Evolutionary conservation across 768 basidiomycete species (phyloP).

Genomic region (Suillus paluster): DNA sequence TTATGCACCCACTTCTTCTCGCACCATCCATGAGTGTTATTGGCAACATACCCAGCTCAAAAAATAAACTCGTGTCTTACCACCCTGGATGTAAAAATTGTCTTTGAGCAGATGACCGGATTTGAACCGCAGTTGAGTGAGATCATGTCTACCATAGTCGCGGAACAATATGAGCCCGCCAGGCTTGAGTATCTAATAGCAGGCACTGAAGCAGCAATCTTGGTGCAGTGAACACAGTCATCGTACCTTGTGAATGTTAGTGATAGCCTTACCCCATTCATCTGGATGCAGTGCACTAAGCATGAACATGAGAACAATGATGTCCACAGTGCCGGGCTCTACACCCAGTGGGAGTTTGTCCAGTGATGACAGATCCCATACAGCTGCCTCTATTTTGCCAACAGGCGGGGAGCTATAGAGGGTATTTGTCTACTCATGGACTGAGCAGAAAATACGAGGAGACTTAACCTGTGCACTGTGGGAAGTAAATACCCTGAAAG

Average conservation of each 20-base stretch:
- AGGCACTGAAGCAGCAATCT: conserved; percentile 1
- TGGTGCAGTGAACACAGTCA: conserved; percentile 20
- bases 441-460: neutral
- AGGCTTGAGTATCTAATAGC: conserved; percentile 88
- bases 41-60: conserved; percentile 74
- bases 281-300: conserved; percentile 90
- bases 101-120: conserved; percentile 84
- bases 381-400: conserved; percentile 76
- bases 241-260: conserved; percentile 78
- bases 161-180: conserved; percentile 84
- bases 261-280: conserved; percentile 86
- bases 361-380: conserved; percentile 88
- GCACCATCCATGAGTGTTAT: neutral
- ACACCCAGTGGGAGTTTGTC: conserved; percentile 65
- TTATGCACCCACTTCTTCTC: too few species aligned
- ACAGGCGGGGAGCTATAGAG: conserved; percentile 68
- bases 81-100: conserved; percentile 95
- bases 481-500: too few species aligned
- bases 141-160: conserved; percentile 94
- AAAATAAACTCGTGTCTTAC: conserved; percentile 97
- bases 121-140: conserved; percentile 95
- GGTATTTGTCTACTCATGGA: conserved; percentile 59
- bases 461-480: conserved; percentile 20
- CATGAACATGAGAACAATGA: conserved; percentile 92
- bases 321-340: conserved; percentile 74